These are phyloP conservation scores for Blastocystis sp. DNA, from an alignment of 352 stramenopile genomes.

Conservation along the genomic window DNA sequence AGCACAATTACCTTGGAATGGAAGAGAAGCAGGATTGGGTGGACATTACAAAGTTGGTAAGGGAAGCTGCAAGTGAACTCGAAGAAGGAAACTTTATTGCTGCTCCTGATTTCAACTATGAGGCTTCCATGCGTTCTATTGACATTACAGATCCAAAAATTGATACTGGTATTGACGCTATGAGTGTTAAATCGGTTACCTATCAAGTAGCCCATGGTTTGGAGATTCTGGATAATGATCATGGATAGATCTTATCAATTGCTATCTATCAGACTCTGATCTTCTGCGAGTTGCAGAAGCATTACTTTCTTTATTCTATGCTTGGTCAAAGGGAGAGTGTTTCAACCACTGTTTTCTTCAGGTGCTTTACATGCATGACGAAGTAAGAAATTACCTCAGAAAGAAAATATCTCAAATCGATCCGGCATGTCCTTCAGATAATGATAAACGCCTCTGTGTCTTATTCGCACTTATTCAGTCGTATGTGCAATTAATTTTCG, in stretches of 20 bases:
- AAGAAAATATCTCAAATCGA: not conserved
- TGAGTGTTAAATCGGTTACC: not conserved
- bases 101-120: not conserved
- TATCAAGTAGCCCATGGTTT: not conserved
- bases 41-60: constrained; percentile 23
- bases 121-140: constrained; percentile 37
- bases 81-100: constrained; percentile 13
- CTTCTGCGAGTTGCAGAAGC: not conserved
- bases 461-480: not conserved
- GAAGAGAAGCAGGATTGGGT: not conserved
- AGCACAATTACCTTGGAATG: not conserved
- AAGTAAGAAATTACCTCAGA: not conserved
- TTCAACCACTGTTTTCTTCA: constrained; percentile 16
- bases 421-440: not conserved
- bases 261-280: not conserved
- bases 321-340: constrained; percentile 29
- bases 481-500: no score
- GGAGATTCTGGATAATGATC: not conserved
- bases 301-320: constrained; percentile 24
- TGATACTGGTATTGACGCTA: not conserved
- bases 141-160: constrained; percentile 55
- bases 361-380: constrained; percentile 16
- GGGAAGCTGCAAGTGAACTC: not conserved
- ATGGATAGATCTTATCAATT: constrained; percentile 39
- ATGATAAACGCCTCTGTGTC: not conserved